phyloP scores from a whole-genome alignment of 495 filamentous ascomycete genomes.

The Cryomyces minteri region DNA sequence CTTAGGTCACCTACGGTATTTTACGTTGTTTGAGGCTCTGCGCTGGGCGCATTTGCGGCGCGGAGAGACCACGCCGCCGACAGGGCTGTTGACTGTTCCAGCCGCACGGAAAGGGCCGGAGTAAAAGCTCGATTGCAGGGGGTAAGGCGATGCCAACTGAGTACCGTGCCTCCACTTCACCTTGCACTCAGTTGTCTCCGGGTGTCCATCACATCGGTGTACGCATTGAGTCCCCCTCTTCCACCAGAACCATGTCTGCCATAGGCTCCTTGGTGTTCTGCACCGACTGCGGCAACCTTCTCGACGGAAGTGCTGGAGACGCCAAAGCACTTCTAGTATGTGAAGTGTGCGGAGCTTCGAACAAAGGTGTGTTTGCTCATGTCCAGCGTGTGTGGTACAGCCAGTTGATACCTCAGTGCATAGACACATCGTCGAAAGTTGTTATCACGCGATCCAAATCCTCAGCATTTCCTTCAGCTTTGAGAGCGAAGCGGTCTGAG shows the following conservation, averaged over 20 bases:
- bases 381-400: background rate
- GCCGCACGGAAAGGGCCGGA: background rate
- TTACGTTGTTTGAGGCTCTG: background rate
- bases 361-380: conserved; percentile 40
- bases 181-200: too few relatives aligned
- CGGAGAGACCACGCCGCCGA: background rate
- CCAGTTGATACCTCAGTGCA: conserved; percentile 1
- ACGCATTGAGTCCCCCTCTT: background rate
- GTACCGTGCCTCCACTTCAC: too few relatives aligned
- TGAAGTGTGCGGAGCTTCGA: conserved; percentile 66
- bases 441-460: conserved; percentile 72
- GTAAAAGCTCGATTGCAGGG: background rate
- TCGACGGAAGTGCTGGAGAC: conserved; percentile 60
- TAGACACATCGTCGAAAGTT: conserved; percentile 65
- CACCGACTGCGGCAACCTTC: conserved; percentile 78
- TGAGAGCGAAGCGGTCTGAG: conserved; percentile 69
- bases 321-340: conserved; percentile 59
- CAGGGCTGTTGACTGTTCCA: background rate
- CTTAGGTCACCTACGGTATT: too few relatives aligned
- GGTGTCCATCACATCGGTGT: background rate
- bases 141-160: background rate
- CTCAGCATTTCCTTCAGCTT: conserved; percentile 67
- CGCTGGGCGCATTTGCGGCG: background rate
- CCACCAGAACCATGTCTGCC: conserved; percentile 43
- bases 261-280: conserved; percentile 90